Conservation (phyloP, 2,329 filamentous ascomycete species). For the Apiospora marii region DNA sequence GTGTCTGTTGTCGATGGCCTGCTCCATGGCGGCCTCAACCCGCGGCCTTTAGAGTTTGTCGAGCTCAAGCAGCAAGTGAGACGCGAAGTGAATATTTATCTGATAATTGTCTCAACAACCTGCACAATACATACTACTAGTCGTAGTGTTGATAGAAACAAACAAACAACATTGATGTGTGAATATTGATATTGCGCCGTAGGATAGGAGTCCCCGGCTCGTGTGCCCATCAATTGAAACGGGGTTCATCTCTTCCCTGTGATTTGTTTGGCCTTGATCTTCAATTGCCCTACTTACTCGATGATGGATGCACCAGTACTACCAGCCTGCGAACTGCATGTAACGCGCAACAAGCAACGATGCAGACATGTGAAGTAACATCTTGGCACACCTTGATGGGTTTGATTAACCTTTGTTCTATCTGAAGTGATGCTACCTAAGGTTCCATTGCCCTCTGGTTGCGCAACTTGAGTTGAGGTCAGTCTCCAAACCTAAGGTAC, state of each 20-base stretch:
- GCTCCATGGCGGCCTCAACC: background rate
- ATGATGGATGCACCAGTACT: background rate
- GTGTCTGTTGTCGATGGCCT: background rate
- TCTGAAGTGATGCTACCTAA: background rate
- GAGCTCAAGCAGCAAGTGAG: background rate
- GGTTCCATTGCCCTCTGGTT: slow-evolving; percentile 7
- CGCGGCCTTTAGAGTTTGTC: background rate
- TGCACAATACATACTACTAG: background rate
- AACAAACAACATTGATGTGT: background rate
- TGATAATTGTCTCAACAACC: background rate
- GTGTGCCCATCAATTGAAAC: background rate
- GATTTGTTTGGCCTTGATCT: too few species aligned
- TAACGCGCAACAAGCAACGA: background rate
- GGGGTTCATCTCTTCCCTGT: background rate
- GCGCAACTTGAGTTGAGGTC: slow-evolving; percentile 2
- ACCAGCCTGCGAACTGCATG: background rate
- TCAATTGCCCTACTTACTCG: too few species aligned
- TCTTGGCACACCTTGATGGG: background rate
- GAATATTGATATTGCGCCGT: background rate
- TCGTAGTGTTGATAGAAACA: too few species aligned
- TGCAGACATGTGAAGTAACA: background rate
- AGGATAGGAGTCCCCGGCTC: background rate
- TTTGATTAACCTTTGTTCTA: background rate
- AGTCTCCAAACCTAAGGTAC: slow-evolving; percentile 2
- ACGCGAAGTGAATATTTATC: background rate